A percentile compares a stretch with the other conserved stretches of the same genome.
Evolutionary conservation across 2,329 filamentous ascomycete species (phyloP).

Genomic region (Myrmaecium sp.): DNA sequence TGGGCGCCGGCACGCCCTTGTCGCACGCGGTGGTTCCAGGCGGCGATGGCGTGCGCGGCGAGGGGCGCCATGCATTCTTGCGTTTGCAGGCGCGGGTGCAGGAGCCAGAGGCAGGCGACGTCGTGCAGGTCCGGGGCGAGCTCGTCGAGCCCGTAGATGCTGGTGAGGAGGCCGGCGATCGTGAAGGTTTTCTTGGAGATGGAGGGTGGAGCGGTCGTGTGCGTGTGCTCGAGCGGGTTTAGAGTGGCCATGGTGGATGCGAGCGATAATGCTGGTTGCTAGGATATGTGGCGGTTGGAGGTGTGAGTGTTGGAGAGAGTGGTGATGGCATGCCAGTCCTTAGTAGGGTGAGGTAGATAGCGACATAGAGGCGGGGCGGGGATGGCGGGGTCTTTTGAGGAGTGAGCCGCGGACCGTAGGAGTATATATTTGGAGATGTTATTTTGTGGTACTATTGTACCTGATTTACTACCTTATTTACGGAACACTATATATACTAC

Average conservation of each 20-base stretch:
- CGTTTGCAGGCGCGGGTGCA: slow-evolving; percentile 60
- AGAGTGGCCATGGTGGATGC: slow-evolving; percentile 12
- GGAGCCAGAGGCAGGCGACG: slow-evolving; percentile 75
- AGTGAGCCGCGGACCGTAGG: too few species aligned
- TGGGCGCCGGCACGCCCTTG: slow-evolving; percentile 12
- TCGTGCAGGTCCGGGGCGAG: slow-evolving; percentile 37
- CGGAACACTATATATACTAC: too few species aligned
- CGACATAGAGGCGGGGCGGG: not conserved
- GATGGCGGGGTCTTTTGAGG: too few species aligned
- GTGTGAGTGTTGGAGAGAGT: not conserved
- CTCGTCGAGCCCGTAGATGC: slow-evolving; percentile 67
- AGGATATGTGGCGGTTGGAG: not conserved
- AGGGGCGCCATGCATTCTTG: slow-evolving; percentile 61
- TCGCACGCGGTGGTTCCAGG: slow-evolving; percentile 40
- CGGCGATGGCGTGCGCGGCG: slow-evolving; percentile 49
- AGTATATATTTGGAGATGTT: too few species aligned
- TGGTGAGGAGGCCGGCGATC: slow-evolving; percentile 63
- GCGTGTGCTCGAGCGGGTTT: slow-evolving; percentile 17
- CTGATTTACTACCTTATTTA: too few species aligned
- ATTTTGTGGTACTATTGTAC: too few species aligned
- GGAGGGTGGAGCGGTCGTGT: slow-evolving; percentile 11
- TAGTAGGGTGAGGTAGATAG: not conserved
- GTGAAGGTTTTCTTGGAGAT: slow-evolving; percentile 50
- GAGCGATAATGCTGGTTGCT: not conserved
- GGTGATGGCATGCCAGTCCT: not conserved